Evolutionary conservation across 2,329 filamentous ascomycete genomes (phyloP).

Genomic region (Thielaviopsis euricoi): DNA sequence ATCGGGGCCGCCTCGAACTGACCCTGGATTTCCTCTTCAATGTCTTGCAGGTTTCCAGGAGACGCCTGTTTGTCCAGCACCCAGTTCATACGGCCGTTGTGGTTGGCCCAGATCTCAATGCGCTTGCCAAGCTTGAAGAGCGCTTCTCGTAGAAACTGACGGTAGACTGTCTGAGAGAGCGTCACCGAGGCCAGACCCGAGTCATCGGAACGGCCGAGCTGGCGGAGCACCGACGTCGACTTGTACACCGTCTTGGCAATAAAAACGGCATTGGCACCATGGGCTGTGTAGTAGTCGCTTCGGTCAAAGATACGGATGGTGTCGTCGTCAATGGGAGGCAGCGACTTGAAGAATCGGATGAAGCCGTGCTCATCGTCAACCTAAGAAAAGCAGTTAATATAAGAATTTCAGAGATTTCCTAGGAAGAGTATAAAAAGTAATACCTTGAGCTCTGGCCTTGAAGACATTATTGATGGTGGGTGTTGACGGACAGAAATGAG

Average conservation of each 20-base stretch:
- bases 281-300: constrained; percentile 90
- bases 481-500: not conserved
- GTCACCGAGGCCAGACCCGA: constrained; percentile 86
- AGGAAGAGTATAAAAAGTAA: too few species aligned
- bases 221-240: constrained; percentile 86
- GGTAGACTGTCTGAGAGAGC: constrained; percentile 86
- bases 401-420: constrained; percentile 1
- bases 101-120: constrained; percentile 74
- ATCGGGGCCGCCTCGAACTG: constrained; percentile 82
- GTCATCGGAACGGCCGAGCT: constrained; percentile 68
- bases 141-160: constrained; percentile 86
- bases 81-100: constrained; percentile 71
- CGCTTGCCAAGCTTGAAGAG: constrained; percentile 83
- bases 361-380: constrained; percentile 96
- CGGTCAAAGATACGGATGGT: constrained; percentile 86
- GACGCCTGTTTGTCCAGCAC: constrained; percentile 83
- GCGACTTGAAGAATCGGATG: constrained; percentile 87
- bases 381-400: constrained; percentile 24
- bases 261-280: constrained; percentile 69
- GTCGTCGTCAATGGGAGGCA: constrained; percentile 52
- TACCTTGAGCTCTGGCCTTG: constrained; percentile 56
- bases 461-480: constrained; percentile 38
- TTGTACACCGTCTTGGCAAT: constrained; percentile 85
- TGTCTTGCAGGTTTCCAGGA: constrained; percentile 88
- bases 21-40: constrained; percentile 84